phyloP scores from a whole-genome alignment of 2,329 filamentous ascomycete species.

The Pseudodiploospora longispora region DNA sequence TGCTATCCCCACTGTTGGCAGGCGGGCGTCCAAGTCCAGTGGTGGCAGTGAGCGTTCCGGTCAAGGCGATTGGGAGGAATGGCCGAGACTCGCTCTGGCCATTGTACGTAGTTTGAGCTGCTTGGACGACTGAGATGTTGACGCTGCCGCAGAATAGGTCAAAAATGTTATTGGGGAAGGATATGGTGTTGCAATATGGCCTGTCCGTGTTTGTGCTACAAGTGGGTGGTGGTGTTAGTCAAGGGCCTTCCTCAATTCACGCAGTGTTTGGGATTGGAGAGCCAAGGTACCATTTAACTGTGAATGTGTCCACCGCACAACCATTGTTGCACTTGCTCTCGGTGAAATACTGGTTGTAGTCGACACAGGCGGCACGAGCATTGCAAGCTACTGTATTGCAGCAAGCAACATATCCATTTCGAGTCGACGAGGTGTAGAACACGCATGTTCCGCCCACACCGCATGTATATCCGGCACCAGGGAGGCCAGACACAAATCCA shows the following conservation, averaged over 20 bases:
- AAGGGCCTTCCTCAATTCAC: neutral
- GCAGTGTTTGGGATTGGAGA: neutral
- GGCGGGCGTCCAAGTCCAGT: neutral
- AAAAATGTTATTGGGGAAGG: slow-evolving; percentile 30
- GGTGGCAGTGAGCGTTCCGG: slow-evolving; percentile 5
- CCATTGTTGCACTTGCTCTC: slow-evolving; percentile 31
- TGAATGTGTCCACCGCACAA: slow-evolving; percentile 32
- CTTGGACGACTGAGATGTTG: slow-evolving; percentile 24
- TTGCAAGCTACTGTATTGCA: slow-evolving; percentile 27
- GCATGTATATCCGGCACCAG: slow-evolving; percentile 34
- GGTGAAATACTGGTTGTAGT: slow-evolving; percentile 25
- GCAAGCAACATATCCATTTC: slow-evolving; percentile 34
- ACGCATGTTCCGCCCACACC: slow-evolving; percentile 27
- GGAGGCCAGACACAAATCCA: slow-evolving; percentile 36
- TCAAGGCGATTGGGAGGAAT: slow-evolving; percentile 16
- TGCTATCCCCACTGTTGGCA: neutral
- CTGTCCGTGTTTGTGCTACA: slow-evolving; percentile 25
- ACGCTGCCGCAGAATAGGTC: slow-evolving; percentile 37
- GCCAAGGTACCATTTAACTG: slow-evolving; percentile 36
- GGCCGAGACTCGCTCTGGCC: slow-evolving; percentile 24
- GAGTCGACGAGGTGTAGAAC: slow-evolving; percentile 26
- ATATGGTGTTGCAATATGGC: slow-evolving; percentile 39
- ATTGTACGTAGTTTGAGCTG: slow-evolving; percentile 32
- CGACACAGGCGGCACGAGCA: slow-evolving; percentile 30
- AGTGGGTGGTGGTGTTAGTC: neutral